Evolutionary conservation across 495 filamentous ascomycete genomes (phyloP), one percentile per base, ranked within the genome.

Genomic region (Tuber borchii): DNA sequence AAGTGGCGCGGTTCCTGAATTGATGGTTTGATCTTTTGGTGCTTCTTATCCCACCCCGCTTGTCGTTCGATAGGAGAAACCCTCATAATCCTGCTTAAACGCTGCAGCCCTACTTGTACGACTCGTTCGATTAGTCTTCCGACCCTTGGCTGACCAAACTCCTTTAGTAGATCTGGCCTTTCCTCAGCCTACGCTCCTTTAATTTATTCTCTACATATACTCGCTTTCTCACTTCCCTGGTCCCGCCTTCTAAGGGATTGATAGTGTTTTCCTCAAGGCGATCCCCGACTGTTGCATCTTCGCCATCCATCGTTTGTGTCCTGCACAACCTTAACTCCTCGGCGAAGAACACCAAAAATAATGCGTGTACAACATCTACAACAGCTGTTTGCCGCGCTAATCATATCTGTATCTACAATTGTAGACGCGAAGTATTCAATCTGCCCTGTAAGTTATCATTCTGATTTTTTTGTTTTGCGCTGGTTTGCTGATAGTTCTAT

Each of bases 361-460:
- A 79, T 79, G 78, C 78, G 75, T 19, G 42, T 71, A 40, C 71
- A 71, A 68, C 77, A 48, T 68, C 75, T 77, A 19, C 73, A 73
- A 48, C 76, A 79, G 77, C 77, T 79, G 34, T 72, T 79, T n/a
- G 43, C 78, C 22, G 78, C 72, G 73, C 34, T 75, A 19, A 70
- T 79, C 12, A 71, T 79, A 40, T 76, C 77, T 1, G 77, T 72
- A n/a, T 79, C 77, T 42, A 56, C 77, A 61, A 72, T 79, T 39
- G 71, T 75, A 16, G 73, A 75, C 17, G 78, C 78, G 31, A 73
- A 75, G 40, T 20, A 61, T 20, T 46, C 72, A 22, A 77, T 79
- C 56, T 79, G 78, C 76, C 72, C 40, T 46, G 78, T 79, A 79
- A 79, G 69, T 51, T n/a, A 37, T 69, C 42, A 44, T 37, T 69